Base-by-base conservation (phyloP, 257 asterid genomes). In the Parsonsia alboflavescens region DNA sequence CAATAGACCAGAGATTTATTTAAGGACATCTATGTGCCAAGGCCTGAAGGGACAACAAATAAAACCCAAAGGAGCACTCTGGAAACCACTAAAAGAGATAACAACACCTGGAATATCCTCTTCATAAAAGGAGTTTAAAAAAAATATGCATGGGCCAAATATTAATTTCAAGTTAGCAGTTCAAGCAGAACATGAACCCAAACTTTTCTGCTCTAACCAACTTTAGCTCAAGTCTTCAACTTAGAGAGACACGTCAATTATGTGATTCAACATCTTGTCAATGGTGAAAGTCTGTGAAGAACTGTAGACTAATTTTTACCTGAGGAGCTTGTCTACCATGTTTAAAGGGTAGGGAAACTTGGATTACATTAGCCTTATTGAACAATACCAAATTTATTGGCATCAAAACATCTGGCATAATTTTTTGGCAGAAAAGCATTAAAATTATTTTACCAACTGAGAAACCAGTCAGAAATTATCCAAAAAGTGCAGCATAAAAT, bases 401-500 rank as follows among this genome's bases (percentile, higher is more conserved):
- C 49, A 36, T 64, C 0, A 64, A 0, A 36, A 39, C 17, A 65
- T 17, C 26, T 65, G 50, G 30, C 12, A 21, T 19, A 42, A 5
- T 17, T 42, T 3, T 16, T 36, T 17, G 69, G 61, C 22, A 39
- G 36, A 64, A 65, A 17, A 19, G 11, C 28, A 65, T 36, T 33
- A 65, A 61, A 39, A 39, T 21, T 15, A 65, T 17, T 39, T 24
- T 65, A 36, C 19, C 30, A 7, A 39, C 70, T 46, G 1, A 17
- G 45, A 64, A 58, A 46, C 17, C 59, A 42, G 2, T 17, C 26
- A 28, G 4, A 49, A 12, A 41, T 49, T 22, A 56, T 58, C 73
- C 70, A 75, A 16, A 48, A 36, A 46, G 63, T 69, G 22, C 30
- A 39, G 48, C 56, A 48, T 59, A 24, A 61, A 68, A 61, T 49